Percentiles rank a stretch among this genome's conserved stretches.
Evolutionary conservation across 2,329 filamentous ascomycete genomes (phyloP).

Genomic region (Calonectria leucothoes): DNA sequence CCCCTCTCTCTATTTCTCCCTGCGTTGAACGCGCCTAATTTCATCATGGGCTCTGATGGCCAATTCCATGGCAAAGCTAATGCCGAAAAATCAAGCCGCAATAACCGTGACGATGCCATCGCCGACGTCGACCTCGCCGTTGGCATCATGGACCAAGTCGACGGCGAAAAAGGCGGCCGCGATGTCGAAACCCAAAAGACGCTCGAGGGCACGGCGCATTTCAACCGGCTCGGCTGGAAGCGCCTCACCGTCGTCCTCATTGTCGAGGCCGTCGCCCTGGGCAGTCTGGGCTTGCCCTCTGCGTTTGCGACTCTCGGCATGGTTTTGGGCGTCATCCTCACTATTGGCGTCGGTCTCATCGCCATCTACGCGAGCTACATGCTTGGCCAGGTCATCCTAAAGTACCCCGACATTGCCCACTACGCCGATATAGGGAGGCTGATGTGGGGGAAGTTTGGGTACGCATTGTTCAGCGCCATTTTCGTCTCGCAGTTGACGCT

Average conservation of each 20-base stretch:
- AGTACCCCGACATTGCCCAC: conserved; percentile 64
- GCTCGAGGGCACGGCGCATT: conserved; percentile 5
- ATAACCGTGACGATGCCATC: not conserved
- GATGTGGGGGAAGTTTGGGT: conserved; percentile 65
- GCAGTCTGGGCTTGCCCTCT: not conserved
- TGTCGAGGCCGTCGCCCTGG: conserved; percentile 19
- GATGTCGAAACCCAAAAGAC: conserved; percentile 28
- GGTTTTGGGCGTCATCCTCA: conserved; percentile 20
- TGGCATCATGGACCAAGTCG: not conserved
- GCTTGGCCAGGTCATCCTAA: conserved; percentile 47
- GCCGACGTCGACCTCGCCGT: not conserved
- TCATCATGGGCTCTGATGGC: not conserved
- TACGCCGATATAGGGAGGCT: conserved; percentile 73
- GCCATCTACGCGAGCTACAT: conserved; percentile 24
- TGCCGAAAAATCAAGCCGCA: not conserved
- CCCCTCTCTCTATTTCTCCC: not conserved
- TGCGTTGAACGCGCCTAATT: too few relatives aligned
- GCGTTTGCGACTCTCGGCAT: conserved; percentile 17
- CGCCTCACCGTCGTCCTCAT: conserved; percentile 16
- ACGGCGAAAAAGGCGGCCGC: not conserved
- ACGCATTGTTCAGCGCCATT: conserved; percentile 61
- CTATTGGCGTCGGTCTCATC: conserved; percentile 22
- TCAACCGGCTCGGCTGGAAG: conserved; percentile 18
- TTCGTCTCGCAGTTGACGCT: conserved; percentile 67
- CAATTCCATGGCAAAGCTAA: not conserved